phyloP scores from a whole-genome alignment of 768 basidiomycete species.

The Calvatia gigantea region DNA sequence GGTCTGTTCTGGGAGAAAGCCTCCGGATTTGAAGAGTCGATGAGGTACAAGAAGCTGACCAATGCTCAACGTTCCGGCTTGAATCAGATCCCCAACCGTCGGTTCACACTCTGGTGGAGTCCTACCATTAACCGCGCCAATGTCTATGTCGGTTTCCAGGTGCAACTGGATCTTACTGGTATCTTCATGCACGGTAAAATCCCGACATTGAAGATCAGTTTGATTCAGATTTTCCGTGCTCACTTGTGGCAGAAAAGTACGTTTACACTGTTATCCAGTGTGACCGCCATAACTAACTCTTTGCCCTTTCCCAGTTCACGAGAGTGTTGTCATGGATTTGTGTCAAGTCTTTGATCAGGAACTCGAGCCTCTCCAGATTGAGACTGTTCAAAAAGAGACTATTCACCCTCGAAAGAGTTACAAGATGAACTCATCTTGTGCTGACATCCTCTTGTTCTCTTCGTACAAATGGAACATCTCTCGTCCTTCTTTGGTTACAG shows the following conservation, averaged over 20 bases:
- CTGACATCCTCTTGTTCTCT: slow-evolving; percentile 96
- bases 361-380: slow-evolving; percentile 95
- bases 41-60: slow-evolving; percentile 95
- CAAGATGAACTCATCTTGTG: slow-evolving; percentile 99
- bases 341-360: slow-evolving; percentile 99
- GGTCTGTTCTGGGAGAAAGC: slow-evolving; percentile 99
- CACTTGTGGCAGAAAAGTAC: slow-evolving; percentile 99
- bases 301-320: slow-evolving; percentile 25
- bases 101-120: slow-evolving; percentile 99
- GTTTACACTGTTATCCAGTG: slow-evolving; percentile 27
- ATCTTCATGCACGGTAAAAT: slow-evolving; percentile 99
- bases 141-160: slow-evolving; percentile 99
- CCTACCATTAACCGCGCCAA: slow-evolving; percentile 99
- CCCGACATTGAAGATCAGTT: slow-evolving; percentile 95
- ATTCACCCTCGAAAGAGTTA: slow-evolving; percentile 99
- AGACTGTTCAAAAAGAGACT: slow-evolving; percentile 99
- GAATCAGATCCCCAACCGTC: slow-evolving; percentile 97
- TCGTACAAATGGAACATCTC: slow-evolving; percentile 99
- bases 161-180: slow-evolving; percentile 95
- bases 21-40: slow-evolving; percentile 93
- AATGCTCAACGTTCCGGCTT: slow-evolving; percentile 98
- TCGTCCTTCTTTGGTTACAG: slow-evolving; percentile 91
- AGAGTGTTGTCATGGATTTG: slow-evolving; percentile 12
- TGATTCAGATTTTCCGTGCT: slow-evolving; percentile 99
- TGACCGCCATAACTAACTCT: slow-evolving; percentile 3